A percentile compares a stretch with the other conserved stretches of the same genome.
Conservation (phyloP, 331 rosid genomes). For the Quercus phellos region DNA sequence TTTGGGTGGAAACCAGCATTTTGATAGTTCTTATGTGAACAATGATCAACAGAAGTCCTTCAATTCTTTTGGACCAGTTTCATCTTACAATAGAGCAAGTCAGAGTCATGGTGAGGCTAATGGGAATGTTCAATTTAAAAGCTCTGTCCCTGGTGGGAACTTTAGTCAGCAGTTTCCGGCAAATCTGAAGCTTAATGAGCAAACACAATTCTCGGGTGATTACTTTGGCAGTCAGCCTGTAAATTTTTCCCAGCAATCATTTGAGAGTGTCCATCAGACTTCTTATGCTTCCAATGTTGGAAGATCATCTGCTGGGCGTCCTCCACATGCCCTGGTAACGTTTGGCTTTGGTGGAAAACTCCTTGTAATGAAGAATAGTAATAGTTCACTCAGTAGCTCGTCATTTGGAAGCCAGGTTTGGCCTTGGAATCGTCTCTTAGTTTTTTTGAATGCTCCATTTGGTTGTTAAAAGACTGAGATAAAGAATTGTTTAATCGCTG, state of each 20-base stretch:
- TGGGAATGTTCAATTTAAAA: slow-evolving; percentile 39
- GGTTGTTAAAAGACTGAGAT: slow-evolving; percentile 2
- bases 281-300: slow-evolving; percentile 58
- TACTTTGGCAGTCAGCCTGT: slow-evolving; percentile 42
- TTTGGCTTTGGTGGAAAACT: slow-evolving; percentile 98
- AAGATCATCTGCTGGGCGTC: slow-evolving; percentile 84
- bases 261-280: slow-evolving; percentile 47
- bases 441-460: slow-evolving; percentile 18
- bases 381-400: slow-evolving; percentile 39
- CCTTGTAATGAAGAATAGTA: slow-evolving; percentile 61
- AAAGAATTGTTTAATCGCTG: not conserved
- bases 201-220: slow-evolving; percentile 39
- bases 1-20: slow-evolving; percentile 44
- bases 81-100: slow-evolving; percentile 41
- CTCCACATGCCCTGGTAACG: slow-evolving; percentile 82
- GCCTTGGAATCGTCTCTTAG: slow-evolving; percentile 23
- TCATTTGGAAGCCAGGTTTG: slow-evolving; percentile 75
- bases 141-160: slow-evolving; percentile 37
- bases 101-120: slow-evolving; percentile 42
- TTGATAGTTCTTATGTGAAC: slow-evolving; percentile 36
- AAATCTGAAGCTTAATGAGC: slow-evolving; percentile 33
- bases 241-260: slow-evolving; percentile 47
- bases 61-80: slow-evolving; percentile 47
- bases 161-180: slow-evolving; percentile 47
- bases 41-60: slow-evolving; percentile 45